Base-by-base conservation (phyloP, 148 eudicot species). In the Oxyria digyna region DNA sequence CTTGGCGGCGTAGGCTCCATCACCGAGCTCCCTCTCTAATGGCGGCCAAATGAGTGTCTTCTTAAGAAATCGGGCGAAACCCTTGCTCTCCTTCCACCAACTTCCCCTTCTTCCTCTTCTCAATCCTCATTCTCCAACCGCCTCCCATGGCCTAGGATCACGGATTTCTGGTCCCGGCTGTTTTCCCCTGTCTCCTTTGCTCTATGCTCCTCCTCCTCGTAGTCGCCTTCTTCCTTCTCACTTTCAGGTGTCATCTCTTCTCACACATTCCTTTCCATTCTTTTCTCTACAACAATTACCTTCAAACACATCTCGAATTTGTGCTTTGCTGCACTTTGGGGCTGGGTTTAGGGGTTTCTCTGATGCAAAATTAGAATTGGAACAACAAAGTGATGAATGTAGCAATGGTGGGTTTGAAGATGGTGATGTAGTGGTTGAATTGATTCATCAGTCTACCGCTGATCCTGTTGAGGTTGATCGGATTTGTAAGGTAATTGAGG, bases 401-500 rank as follows among this genome's bases (percentile, higher is more conserved):
- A 35, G 6, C 38, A 57, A 32, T 20, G 81, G 46, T 42, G 76
- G 49, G 0, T 2, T 38, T 35, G 71, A 78, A 62, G 70, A 35
- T 40, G 69, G 57, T 63, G 57, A 59, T n/a, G n/a, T n/a, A 48
- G 45, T 31, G 14, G 31, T 29, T 72, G 90, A 68, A 37, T 42
- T 35, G 33, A 50, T 33, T 33, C 29, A 50, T 37, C 69, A 72
- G 24, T 81, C 80, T 4, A 76, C 74, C 73, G 85, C 82, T 67
- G 88, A 92, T 83, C 77, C 38, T 11, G 76, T 73, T 67, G 97
- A 94, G 72, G 92, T 94, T 69, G 85, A 76, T 54, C 81, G 85
- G 76, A 85, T 94, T 29, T 85, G 86, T 68, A 86, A 78, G 75
- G 84, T 94, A 81, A 85, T 94, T 49, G 90, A 83, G 21, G 96